Evolutionary conservation across 2,329 filamentous ascomycete genomes (phyloP), one percentile per base, ranked within the genome.

Genomic region (Cadophora sp.): DNA sequence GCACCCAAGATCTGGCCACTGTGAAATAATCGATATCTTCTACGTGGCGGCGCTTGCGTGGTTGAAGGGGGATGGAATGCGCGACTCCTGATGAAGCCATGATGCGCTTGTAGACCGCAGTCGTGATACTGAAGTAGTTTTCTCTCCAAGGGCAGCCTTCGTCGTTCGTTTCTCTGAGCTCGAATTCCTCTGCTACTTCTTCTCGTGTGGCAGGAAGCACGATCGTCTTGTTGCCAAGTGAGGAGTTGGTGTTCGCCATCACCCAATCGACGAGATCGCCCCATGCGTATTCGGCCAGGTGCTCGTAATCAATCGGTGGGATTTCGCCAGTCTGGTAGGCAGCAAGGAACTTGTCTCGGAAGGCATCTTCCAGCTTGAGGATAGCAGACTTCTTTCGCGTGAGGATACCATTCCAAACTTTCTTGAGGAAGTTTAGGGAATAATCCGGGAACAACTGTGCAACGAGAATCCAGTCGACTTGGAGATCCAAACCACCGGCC

Each of bases 261-360:
- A 89, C 84, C 92, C 92, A 95, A 43, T 84, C 81, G 56, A 94
- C 84, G 6, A 94, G 78, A 4, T 76, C 78, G 11, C 81, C 79
- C 91, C 92, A 94, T 74, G 94, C 89, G 67, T 92, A 93, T 1
- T 84, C 83, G 47, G 84, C 77, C 0, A 88, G 82, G 55, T 90
- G 79, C 60, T 91, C 83, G 70, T 86, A 91, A 75, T 93, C 81
- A 22, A 94, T 81, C 1, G 81, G 77, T 1, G 87, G 84, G 1
- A 94, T 71, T 68, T 89, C 83, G 9, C 84, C 84, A 1, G 81
- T 82, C 70, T 89, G 85, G 71, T 93, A 93, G 0, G 91, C 91
- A 56, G 82, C 78, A 6, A 93, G 79, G 71, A 92, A 92, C 8
- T 81, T 83, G 18, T 85, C 81, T 72, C 91, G 88, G 70, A 95